Conservation (phyloP, 2,329 filamentous ascomycete species). For the Colletotrichum sp. region DNA sequence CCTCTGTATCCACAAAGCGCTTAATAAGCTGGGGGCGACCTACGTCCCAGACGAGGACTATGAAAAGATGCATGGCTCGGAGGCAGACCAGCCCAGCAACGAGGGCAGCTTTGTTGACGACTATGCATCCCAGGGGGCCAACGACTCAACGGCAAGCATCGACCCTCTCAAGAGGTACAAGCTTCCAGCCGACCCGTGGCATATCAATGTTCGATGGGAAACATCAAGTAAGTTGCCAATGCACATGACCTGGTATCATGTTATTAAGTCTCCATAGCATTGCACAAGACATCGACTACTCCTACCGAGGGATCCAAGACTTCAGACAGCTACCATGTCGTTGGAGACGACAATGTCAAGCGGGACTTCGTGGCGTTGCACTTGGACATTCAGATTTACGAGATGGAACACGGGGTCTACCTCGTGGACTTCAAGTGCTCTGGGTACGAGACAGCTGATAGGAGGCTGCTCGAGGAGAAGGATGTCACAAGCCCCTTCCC, state of each 20-base stretch:
- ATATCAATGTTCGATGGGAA: constrained; percentile 87
- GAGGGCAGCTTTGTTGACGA: constrained; percentile 47
- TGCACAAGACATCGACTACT: constrained; percentile 38
- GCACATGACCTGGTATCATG: constrained; percentile 41
- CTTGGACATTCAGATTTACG: constrained; percentile 94
- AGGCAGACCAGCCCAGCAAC: constrained; percentile 44
- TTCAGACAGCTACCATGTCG: constrained; percentile 45
- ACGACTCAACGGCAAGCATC: constrained; percentile 41
- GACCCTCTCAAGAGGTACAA: constrained; percentile 72
- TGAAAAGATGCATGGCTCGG: constrained; percentile 49
- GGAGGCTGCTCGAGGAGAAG: constrained; percentile 85
- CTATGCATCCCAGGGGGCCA: constrained; percentile 40
- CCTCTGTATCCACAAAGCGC: constrained; percentile 91
- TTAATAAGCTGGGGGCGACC: constrained; percentile 85
- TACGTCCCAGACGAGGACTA: constrained; percentile 77
- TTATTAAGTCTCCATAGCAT: constrained; percentile 33
- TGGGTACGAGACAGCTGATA: constrained; percentile 84
- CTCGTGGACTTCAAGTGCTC: constrained; percentile 99
- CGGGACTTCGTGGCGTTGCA: constrained; percentile 85
- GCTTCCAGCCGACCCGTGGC: constrained; percentile 93
- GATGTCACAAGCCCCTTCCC: constrained; percentile 95
- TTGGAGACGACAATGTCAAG: constrained; percentile 42
- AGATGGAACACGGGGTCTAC: constrained; percentile 90
- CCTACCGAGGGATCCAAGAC: constrained; percentile 24
- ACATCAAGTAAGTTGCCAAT: constrained; percentile 72